These are phyloP conservation scores for Metschnikowia koreensis DNA, from an alignment of 805 yeast species.

Conservation along the genomic window DNA sequence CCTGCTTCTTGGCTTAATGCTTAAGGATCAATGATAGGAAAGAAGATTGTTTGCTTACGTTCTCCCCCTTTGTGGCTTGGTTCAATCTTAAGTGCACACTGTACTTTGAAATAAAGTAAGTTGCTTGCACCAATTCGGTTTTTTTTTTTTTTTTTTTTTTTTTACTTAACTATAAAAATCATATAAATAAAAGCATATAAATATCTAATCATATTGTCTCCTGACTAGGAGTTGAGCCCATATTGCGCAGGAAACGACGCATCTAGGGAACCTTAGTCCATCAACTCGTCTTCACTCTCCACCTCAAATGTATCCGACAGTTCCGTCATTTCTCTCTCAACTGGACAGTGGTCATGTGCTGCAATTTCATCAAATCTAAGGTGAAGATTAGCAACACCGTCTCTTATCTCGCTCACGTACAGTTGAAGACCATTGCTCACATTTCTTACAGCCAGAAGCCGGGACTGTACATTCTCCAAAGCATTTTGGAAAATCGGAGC, in stretches of 20 bases:
- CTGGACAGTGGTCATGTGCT: neutral
- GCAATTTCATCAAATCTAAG: neutral
- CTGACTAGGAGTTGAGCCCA: too few species aligned
- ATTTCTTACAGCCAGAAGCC: neutral
- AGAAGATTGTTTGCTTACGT: neutral
- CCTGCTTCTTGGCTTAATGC: neutral
- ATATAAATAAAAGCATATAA: too few species aligned
- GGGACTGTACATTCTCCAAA: neutral
- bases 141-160: too few species aligned
- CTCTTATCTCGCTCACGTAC: neutral
- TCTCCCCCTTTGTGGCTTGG: neutral
- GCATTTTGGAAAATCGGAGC: neutral
- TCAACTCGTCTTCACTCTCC: neutral
- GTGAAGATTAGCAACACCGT: neutral
- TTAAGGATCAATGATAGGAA: too few species aligned
- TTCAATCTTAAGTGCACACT: too few species aligned
- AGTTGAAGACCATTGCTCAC: neutral
- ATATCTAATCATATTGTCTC: too few species aligned
- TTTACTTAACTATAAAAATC: too few species aligned
- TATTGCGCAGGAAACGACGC: too few species aligned
- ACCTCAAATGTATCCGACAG: neutral
- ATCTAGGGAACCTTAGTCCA: too few species aligned
- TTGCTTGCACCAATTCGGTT: too few species aligned
- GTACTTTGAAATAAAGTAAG: too few species aligned
- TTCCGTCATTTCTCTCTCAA: too few species aligned